These are phyloP conservation scores for Fraxinus velutina DNA, from an alignment of 305 asterid species.

Conservation along the genomic window DNA sequence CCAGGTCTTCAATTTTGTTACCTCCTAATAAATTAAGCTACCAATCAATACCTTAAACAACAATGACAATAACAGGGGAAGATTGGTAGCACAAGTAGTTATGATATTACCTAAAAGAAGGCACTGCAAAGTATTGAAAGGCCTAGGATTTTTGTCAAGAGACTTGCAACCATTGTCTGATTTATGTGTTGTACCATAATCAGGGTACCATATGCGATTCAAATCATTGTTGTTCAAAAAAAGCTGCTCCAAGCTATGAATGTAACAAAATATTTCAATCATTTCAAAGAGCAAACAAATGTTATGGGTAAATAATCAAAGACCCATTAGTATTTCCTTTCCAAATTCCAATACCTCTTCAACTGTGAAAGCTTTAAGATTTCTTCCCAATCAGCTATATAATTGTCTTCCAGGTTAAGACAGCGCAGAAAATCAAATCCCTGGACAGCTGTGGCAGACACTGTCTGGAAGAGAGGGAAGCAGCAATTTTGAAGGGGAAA, in stretches of 20 bases:
- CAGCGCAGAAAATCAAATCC: constrained; percentile 71
- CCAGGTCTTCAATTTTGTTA: constrained; percentile 65
- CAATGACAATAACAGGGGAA: constrained; percentile 19
- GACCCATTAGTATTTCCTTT: not conserved
- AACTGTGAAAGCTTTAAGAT: constrained; percentile 65
- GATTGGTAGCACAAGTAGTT: not conserved
- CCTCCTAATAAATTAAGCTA: constrained; percentile 50
- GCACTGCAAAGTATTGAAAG: constrained; percentile 63
- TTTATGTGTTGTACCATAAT: constrained; percentile 34
- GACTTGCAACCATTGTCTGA: constrained; percentile 32
- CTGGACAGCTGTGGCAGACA: constrained; percentile 49
- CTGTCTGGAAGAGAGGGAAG: constrained; percentile 47
- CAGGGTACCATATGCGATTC: constrained; percentile 59
- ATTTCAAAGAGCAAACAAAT: constrained; percentile 8
- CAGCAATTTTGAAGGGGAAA: constrained; percentile 9
- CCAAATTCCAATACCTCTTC: constrained; percentile 44
- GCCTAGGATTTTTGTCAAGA: constrained; percentile 36
- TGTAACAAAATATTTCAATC: constrained; percentile 25
- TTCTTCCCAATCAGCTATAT: constrained; percentile 75
- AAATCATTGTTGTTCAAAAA: constrained; percentile 68
- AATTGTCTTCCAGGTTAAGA: constrained; percentile 82
- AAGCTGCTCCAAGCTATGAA: constrained; percentile 81
- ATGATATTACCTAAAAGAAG: constrained; percentile 67
- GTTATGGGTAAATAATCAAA: constrained; percentile 1
- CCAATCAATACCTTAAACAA: constrained; percentile 24